Conservation (phyloP, 495 filamentous ascomycete genomes). For the Penicillium robsamsonii region DNA sequence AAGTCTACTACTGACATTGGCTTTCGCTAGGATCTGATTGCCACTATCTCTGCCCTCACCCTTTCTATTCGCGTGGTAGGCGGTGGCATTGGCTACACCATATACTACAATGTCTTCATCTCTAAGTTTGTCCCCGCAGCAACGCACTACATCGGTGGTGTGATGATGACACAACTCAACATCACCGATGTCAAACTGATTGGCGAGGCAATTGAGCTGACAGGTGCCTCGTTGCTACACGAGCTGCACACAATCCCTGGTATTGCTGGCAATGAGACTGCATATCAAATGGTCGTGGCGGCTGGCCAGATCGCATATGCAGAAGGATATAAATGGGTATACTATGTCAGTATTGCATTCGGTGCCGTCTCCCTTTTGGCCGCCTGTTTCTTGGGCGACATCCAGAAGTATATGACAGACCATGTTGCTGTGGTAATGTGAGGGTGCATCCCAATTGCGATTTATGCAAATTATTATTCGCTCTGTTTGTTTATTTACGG, state of each 20-base stretch:
- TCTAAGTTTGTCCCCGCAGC: slow-evolving; percentile 59
- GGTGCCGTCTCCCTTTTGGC: slow-evolving; percentile 61
- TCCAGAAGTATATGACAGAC: slow-evolving; percentile 65
- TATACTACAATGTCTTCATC: slow-evolving; percentile 76
- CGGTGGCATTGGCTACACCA: slow-evolving; percentile 66
- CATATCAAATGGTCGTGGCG: slow-evolving; percentile 55
- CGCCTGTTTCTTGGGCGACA: slow-evolving; percentile 61
- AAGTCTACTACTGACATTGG: background rate
- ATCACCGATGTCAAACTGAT: slow-evolving; percentile 50
- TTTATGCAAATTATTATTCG: background rate
- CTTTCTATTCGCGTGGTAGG: slow-evolving; percentile 71
- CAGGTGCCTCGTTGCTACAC: slow-evolving; percentile 53
- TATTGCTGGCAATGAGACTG: slow-evolving; percentile 51
- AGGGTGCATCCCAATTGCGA: slow-evolving; percentile 6
- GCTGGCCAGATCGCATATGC: slow-evolving; percentile 64
- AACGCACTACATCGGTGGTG: slow-evolving; percentile 49
- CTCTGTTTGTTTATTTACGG: background rate
- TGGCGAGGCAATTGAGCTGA: slow-evolving; percentile 53
- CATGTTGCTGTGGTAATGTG: slow-evolving; percentile 65
- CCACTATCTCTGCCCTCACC: slow-evolving; percentile 71
- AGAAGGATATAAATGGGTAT: slow-evolving; percentile 64
- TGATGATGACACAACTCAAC: slow-evolving; percentile 50
- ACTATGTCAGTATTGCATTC: slow-evolving; percentile 67
- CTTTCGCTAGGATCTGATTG: slow-evolving; percentile 57
- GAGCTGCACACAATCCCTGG: slow-evolving; percentile 55